Conservation (phyloP, 2,329 filamentous ascomycete genomes). For the Fonsecaea pugnacius region DNA sequence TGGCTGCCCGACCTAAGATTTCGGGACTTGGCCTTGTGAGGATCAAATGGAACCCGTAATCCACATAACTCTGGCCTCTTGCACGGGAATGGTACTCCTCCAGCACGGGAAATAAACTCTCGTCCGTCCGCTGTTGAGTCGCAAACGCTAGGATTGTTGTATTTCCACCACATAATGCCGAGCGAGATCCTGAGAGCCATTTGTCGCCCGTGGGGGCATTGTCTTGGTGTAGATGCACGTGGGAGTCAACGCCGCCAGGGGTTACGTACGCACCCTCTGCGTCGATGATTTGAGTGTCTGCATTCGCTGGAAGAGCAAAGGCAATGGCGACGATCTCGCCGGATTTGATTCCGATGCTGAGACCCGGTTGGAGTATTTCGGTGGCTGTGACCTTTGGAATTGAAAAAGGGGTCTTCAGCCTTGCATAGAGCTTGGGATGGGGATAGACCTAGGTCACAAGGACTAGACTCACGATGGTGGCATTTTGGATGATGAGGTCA, state of each 20-base stretch:
- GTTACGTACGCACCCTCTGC: slow-evolving; percentile 43
- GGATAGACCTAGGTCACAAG: neutral
- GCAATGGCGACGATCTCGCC: slow-evolving; percentile 55
- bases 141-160: slow-evolving; percentile 65
- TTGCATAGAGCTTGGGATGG: slow-evolving; percentile 27
- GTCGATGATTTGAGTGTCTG: slow-evolving; percentile 48
- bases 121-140: slow-evolving; percentile 54
- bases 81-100: slow-evolving; percentile 55
- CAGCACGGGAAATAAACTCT: slow-evolving; percentile 53
- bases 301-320: slow-evolving; percentile 42
- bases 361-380: slow-evolving; percentile 49
- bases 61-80: slow-evolving; percentile 55
- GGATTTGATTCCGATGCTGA: slow-evolving; percentile 54
- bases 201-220: slow-evolving; percentile 52
- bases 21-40: slow-evolving; percentile 41
- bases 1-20: slow-evolving; percentile 47
- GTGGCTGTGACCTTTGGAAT: slow-evolving; percentile 50
- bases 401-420: slow-evolving; percentile 8
- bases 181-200: slow-evolving; percentile 57
- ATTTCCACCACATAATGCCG: slow-evolving; percentile 62
- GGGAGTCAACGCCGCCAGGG: slow-evolving; percentile 55
- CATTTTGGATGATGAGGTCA: slow-evolving; percentile 50
- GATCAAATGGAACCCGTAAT: slow-evolving; percentile 60
- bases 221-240: slow-evolving; percentile 56
- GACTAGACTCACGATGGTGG: slow-evolving; percentile 44